These are phyloP conservation scores for Leptomonas pyrrhocoris DNA, from an alignment of 208 protist species.

Conservation along the genomic window DNA sequence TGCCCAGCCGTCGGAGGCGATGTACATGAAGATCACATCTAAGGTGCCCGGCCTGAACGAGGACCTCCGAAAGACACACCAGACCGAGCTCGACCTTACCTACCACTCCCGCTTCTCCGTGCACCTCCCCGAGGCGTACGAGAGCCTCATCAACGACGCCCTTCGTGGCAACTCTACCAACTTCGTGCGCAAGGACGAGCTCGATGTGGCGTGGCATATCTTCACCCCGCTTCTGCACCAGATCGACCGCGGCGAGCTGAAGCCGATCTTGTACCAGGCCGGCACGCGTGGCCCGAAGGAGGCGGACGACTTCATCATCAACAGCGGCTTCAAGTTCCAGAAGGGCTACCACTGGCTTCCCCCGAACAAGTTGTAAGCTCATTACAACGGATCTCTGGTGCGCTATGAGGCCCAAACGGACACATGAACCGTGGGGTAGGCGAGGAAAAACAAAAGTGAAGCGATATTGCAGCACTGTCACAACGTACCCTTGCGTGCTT, in stretches of 20 bases:
- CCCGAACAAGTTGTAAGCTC: slow-evolving; percentile 59
- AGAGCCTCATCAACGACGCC: slow-evolving; percentile 89
- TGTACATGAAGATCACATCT: slow-evolving; percentile 92
- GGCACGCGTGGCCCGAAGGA: slow-evolving; percentile 82
- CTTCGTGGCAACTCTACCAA: slow-evolving; percentile 86
- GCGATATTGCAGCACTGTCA: background rate
- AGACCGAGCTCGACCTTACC: slow-evolving; percentile 91
- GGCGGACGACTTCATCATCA: slow-evolving; percentile 67
- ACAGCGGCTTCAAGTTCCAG: slow-evolving; percentile 63
- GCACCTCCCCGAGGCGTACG: slow-evolving; percentile 90
- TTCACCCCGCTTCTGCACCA: slow-evolving; percentile 90
- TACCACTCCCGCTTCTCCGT: slow-evolving; percentile 85
- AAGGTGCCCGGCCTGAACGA: slow-evolving; percentile 85
- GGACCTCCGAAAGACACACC: slow-evolving; percentile 74
- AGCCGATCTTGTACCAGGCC: slow-evolving; percentile 75
- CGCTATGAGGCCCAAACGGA: background rate
- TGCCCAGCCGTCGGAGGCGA: slow-evolving; percentile 91
- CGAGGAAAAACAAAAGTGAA: background rate
- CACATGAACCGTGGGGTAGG: background rate
- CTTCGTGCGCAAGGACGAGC: slow-evolving; percentile 93
- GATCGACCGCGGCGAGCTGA: slow-evolving; percentile 77
- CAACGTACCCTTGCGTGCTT: too few relatives aligned
- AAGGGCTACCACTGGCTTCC: slow-evolving; percentile 59
- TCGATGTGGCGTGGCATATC: slow-evolving; percentile 91
- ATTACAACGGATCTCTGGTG: background rate